Evolutionary conservation across 1,284 basidiomycete species (phyloP).

Genomic region (Ganoderma sp.): DNA sequence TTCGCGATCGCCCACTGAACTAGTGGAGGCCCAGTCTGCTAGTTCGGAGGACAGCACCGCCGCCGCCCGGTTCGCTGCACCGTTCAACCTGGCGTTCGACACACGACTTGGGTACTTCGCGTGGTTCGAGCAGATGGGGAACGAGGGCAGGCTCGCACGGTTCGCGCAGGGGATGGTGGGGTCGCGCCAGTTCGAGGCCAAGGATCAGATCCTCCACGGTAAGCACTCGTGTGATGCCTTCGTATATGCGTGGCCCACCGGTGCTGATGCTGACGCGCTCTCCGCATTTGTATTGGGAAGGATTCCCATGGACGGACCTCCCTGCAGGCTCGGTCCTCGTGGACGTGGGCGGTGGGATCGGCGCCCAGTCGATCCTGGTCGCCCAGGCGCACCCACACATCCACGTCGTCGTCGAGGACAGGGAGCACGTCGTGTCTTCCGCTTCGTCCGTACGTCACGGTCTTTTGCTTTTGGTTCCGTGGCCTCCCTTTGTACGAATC

Average conservation of each 20-base stretch:
- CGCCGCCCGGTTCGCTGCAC: conserved; percentile 23
- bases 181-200: conserved; percentile 33
- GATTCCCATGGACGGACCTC: conserved; percentile 67
- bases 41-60: neutral
- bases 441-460: conserved; percentile 39
- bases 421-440: conserved; percentile 63
- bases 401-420: conserved; percentile 71
- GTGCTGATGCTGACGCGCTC: no score
- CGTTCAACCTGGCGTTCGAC: conserved; percentile 38
- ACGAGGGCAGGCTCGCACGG: conserved; percentile 30
- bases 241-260: neutral
- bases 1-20: neutral
- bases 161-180: conserved; percentile 39
- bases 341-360: conserved; percentile 79
- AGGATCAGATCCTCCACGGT: conserved; percentile 35
- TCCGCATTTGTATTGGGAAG: conserved; percentile 51
- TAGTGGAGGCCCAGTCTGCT: no score
- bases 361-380: conserved; percentile 68
- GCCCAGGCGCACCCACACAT: conserved; percentile 59
- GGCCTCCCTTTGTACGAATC: neutral
- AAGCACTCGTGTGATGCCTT: neutral
- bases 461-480: neutral
- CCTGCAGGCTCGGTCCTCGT: conserved; percentile 56
- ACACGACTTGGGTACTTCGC: conserved; percentile 34
- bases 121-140: conserved; percentile 37